Conservation (phyloP, 108 stramenopile species). For the Cyclotella distinguenda region DNA sequence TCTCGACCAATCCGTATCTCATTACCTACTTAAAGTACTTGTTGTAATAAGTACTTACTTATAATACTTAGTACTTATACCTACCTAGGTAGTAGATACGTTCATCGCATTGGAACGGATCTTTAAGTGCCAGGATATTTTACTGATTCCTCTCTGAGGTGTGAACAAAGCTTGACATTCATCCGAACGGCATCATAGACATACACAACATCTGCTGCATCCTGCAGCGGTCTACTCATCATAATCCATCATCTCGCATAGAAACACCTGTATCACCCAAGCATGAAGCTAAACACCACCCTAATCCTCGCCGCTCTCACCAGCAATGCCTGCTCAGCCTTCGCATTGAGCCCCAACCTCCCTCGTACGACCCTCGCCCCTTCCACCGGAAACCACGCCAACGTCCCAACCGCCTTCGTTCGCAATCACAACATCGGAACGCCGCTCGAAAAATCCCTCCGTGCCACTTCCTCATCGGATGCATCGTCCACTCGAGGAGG, state of each 20-base stretch:
- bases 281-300: slow-evolving; percentile 41
- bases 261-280: slow-evolving; percentile 3
- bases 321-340: slow-evolving; percentile 31
- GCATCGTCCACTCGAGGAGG: slow-evolving; percentile 30
- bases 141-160: too few relatives aligned
- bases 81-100: too few relatives aligned
- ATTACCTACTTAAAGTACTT: too few relatives aligned
- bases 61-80: too few relatives aligned
- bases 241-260: not conserved
- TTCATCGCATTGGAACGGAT: too few relatives aligned
- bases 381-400: not conserved
- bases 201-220: too few relatives aligned
- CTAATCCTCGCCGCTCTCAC: slow-evolving; percentile 22
- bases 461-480: slow-evolving; percentile 7
- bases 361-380: not conserved
- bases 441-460: slow-evolving; percentile 6
- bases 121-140: too few relatives aligned
- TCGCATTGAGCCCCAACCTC: slow-evolving; percentile 30
- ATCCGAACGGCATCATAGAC: too few relatives aligned
- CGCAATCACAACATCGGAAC: slow-evolving; percentile 2
- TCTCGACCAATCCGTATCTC: too few relatives aligned
- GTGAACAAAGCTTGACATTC: too few relatives aligned
- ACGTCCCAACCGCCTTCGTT: slow-evolving; percentile 23
- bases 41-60: too few relatives aligned
- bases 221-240: too few relatives aligned